Percentiles rank a stretch among this genome's conserved stretches.
These are phyloP conservation scores for Ceratobasidium sp. DNA, from an alignment of 1,284 basidiomycete species.

Conservation along the genomic window DNA sequence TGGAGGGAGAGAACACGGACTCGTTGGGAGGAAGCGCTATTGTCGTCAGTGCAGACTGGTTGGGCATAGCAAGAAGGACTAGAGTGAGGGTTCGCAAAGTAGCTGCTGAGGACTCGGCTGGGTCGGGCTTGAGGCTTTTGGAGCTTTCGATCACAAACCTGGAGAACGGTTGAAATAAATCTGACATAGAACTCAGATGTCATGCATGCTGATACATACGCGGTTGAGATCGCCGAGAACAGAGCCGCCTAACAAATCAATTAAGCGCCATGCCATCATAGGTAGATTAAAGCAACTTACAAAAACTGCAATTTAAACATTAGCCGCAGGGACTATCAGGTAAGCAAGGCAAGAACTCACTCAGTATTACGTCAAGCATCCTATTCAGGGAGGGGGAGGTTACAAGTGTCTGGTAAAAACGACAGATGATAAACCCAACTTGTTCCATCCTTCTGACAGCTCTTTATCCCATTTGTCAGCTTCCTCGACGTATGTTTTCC, in stretches of 20 bases:
- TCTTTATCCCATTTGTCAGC: conserved; percentile 19
- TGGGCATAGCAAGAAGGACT: neutral
- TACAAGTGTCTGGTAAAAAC: neutral
- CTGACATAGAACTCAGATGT: neutral
- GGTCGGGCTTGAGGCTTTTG: neutral
- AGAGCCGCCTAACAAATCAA: neutral
- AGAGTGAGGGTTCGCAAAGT: conserved; percentile 18
- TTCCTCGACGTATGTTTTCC: conserved; percentile 31
- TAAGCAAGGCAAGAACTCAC: neutral
- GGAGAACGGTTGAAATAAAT: neutral
- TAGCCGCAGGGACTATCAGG: neutral
- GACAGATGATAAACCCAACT: neutral
- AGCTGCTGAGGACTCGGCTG: conserved; percentile 12
- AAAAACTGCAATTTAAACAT: neutral
- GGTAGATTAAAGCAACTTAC: neutral
- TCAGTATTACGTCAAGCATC: conserved; percentile 14
- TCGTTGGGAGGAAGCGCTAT: neutral
- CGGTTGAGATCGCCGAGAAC: conserved; percentile 4
- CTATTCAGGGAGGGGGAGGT: neutral
- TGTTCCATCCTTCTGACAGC: conserved; percentile 18
- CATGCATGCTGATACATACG: neutral
- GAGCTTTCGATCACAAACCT: conserved; percentile 24
- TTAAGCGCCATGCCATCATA: neutral
- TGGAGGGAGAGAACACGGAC: neutral
- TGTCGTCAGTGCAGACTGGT: neutral